Base-by-base conservation (phyloP, 257 asterid species). In the Echites panduratus region DNA sequence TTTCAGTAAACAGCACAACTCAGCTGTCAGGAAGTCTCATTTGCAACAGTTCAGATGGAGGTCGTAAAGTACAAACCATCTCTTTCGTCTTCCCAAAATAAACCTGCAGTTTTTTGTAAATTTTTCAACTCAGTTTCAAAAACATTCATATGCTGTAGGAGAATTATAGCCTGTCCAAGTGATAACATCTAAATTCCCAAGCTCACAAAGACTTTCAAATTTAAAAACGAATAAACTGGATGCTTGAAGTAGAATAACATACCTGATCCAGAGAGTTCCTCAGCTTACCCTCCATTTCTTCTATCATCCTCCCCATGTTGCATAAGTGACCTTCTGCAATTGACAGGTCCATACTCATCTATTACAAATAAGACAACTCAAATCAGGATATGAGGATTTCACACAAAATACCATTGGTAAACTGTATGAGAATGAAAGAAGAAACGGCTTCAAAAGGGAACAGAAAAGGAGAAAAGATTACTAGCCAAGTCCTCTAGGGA, bases 231-330 rank as follows among this genome's bases (percentile, higher is more conserved):
- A 50, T 1, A 50, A 50, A 4, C 17, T 19, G 22, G 22, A n/a
- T n/a, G n/a, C n/a, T 50, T 50, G 27, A 27, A 58, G 54, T 29
- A 45, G n/a, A 73, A 24, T 4, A 16, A 41, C 7, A 35, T 78
- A 90, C 99, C 97, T 95, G 99, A 73, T 95, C 99, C 81, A 95
- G 76, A 47, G 98, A 92, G 80, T 95, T 92, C 69, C 98, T 88
- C 85, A 95, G 84, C 83, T 95, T 92, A 76, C 98, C 87, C 87
- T 95, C 99, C 96, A 92, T 89, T 80, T 95, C 99, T 81, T 95
- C 99, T 12, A 95, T 90, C 99, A 95, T 90, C 83, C 75, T 92
- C 77, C 99, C 99, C 99, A 95, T 92, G 73, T 95, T 95, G 80
- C 94, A 85, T 52, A 95, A 82, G 84, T 95, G 99, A 71, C 98